Base-by-base conservation (phyloP, 2,329 filamentous ascomycete genomes). In the Cladosporium sp. region DNA sequence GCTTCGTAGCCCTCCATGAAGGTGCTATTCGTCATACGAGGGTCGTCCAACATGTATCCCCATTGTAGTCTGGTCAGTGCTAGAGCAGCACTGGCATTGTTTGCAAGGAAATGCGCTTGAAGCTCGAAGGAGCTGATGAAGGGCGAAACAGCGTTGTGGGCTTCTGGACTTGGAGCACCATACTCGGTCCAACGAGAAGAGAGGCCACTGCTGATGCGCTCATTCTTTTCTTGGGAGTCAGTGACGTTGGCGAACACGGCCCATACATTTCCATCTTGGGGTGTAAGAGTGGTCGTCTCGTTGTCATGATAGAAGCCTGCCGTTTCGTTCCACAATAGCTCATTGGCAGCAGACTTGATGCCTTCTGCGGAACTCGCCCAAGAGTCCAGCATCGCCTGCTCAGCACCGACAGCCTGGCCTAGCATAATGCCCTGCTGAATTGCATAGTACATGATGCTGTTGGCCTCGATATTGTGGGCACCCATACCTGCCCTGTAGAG, bases 261-360 rank as follows among this genome's bases (percentile, higher is more conserved):
- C 78, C 78, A 79, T 57, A 72, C 68, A 63, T 81, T 81, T 6
- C 79, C 85, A 67, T 88, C 86, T 75, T 90, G 86, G 0, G 86
- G 85, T 67, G 75, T 69, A 1, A 80, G 71, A 5, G 68, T 72
- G 6, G 77, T 79, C 8, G 76, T 78, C 11, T 75, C 73, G 62
- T 79, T 79, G 67, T 81, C 77, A 53, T 72, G 73, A 71, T 78
- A 80, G 7, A 76, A 72, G 7, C 74, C 73, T 23, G 72, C 72
- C 21, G 60, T 58, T 5, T 65, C 71, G 39, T 72, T 71, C 63
- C 70, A 75, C 48, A 69, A 63, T 1, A 73, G 56, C 0, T 56
- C 60, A 21, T 68, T 67, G 14, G 85, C 85, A 10, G 80, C 78
- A n/a, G 68, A 61, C 68, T 79, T 78, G 54, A 86, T 79, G 3